Evolutionary conservation across 179 eudicot genomes (phyloP).

Genomic region (Patellifolia procumbens): DNA sequence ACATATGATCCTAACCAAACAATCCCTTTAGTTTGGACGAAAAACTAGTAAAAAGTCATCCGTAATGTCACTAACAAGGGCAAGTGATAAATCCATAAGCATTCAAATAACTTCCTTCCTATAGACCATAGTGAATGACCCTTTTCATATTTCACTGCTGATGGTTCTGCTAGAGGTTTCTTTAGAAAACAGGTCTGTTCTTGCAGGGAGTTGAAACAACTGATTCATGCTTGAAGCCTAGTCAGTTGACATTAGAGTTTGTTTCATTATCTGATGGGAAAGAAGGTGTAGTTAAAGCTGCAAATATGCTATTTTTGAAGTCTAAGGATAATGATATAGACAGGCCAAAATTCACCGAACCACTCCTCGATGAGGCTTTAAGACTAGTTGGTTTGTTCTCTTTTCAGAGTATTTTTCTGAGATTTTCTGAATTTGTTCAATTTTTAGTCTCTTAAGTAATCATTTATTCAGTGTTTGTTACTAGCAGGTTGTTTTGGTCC

Average conservation of each 20-base stretch:
- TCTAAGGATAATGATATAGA: constrained; percentile 47
- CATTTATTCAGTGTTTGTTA: not conserved
- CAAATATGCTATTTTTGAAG: constrained; percentile 59
- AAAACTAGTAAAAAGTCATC: too few species aligned
- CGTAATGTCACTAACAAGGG: not conserved
- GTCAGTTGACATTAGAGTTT: constrained; percentile 59
- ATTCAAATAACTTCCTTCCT: not conserved
- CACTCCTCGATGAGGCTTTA: constrained; percentile 66
- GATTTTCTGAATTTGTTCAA: not conserved
- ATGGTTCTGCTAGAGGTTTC: constrained; percentile 1
- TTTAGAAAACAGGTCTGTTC: constrained; percentile 4
- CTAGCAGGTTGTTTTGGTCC: constrained; percentile 62
- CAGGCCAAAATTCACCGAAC: constrained; percentile 59
- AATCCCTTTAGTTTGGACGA: too few species aligned
- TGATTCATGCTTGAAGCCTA: constrained; percentile 36
- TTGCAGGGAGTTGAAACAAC: constrained; percentile 50
- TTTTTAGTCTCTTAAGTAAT: constrained; percentile 1
- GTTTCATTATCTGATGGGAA: constrained; percentile 74
- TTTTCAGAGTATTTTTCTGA: not conserved
- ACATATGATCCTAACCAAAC: not conserved
- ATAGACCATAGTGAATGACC: not conserved
- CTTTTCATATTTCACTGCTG: not conserved
- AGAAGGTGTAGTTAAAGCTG: constrained; percentile 79
- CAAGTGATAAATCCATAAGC: not conserved
- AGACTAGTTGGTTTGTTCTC: constrained; percentile 55